Evolutionary conservation across 2,329 filamentous ascomycete species (phyloP).

Genomic region (Thermothelomyces thermophilus): DNA sequence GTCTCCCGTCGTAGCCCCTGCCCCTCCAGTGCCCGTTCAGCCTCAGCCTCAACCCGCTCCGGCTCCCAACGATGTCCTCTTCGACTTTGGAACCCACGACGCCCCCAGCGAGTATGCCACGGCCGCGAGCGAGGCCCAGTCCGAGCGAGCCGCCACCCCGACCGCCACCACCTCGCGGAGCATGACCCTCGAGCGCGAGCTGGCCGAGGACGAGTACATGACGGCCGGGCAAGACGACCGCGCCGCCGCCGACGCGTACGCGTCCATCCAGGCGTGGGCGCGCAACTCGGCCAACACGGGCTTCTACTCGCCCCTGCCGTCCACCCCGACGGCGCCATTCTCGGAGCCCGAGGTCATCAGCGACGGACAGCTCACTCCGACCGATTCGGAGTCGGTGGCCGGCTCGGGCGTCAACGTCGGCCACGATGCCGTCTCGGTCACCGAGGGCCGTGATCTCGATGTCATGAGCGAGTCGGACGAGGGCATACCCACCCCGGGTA

Average conservation of each 20-base stretch:
- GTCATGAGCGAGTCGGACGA: slow-evolving; percentile 53
- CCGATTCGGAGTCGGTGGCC: slow-evolving; percentile 50
- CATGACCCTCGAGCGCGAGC: slow-evolving; percentile 33
- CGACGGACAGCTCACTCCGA: slow-evolving; percentile 51
- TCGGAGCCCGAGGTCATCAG: slow-evolving; percentile 49
- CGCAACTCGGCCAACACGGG: slow-evolving; percentile 41
- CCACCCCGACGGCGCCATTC: slow-evolving; percentile 41
- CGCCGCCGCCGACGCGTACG: slow-evolving; percentile 40
- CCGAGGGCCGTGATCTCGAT: slow-evolving; percentile 39
- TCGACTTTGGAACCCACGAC: slow-evolving; percentile 21
- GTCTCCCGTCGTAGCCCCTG: slow-evolving; percentile 8
- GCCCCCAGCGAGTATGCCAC: slow-evolving; percentile 14
- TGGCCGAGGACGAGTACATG: slow-evolving; percentile 44
- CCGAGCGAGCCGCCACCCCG: not conserved
- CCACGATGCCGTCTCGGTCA: slow-evolving; percentile 32
- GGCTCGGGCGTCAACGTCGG: slow-evolving; percentile 45
- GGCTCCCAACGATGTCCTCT: slow-evolving; percentile 18
- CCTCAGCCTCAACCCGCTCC: slow-evolving; percentile 3
- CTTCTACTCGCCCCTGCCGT: slow-evolving; percentile 57
- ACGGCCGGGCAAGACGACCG: slow-evolving; percentile 44
- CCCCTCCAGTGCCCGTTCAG: no score
- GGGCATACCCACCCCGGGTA: slow-evolving; percentile 52
- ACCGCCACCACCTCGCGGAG: slow-evolving; percentile 9
- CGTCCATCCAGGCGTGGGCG: slow-evolving; percentile 60
- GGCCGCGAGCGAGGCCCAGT: not conserved